Percentiles rank a stretch among this genome's conserved stretches.
Evolutionary conservation across 768 basidiomycete genomes (phyloP).

Genomic region (Pisolithus orientalis): DNA sequence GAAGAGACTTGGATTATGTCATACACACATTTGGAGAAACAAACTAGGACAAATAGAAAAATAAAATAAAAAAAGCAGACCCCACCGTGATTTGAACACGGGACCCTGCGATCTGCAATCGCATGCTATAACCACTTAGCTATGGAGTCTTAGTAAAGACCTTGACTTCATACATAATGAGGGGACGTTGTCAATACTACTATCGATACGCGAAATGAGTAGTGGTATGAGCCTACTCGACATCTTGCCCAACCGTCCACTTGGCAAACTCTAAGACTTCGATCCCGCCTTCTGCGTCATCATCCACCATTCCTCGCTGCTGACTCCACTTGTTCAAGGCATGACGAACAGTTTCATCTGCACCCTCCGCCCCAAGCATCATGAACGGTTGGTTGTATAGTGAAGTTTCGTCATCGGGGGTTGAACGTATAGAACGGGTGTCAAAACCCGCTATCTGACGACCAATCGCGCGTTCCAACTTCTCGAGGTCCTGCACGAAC

Average conservation of each 20-base stretch:
- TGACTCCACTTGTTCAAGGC: constrained; percentile 49
- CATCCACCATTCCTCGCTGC: constrained; percentile 37
- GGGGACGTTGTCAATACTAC: too few species aligned
- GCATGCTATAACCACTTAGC: constrained; percentile 51
- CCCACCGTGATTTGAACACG: constrained; percentile 55
- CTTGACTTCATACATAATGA: too few species aligned
- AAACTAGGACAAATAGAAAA: constrained; percentile 3
- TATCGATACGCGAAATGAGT: background rate
- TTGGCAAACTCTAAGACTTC: constrained; percentile 48
- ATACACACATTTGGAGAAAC: background rate
- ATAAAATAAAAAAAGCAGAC: constrained; percentile 23
- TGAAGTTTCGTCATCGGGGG: constrained; percentile 39
- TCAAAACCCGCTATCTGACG: constrained; percentile 84
- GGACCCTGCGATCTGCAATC: constrained; percentile 54
- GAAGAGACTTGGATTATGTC: constrained; percentile 1
- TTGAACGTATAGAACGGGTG: constrained; percentile 43
- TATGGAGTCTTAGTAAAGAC: constrained; percentile 17
- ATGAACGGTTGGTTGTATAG: constrained; percentile 71
- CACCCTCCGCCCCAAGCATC: constrained; percentile 56
- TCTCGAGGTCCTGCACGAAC: constrained; percentile 53
- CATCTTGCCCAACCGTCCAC: constrained; percentile 56
- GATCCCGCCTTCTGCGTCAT: constrained; percentile 26
- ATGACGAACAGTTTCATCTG: constrained; percentile 21
- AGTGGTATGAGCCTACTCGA: constrained; percentile 3
- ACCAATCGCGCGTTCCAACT: constrained; percentile 69